phyloP scores from a whole-genome alignment of 129 eudicot species.

The Flaveria bidentis region DNA sequence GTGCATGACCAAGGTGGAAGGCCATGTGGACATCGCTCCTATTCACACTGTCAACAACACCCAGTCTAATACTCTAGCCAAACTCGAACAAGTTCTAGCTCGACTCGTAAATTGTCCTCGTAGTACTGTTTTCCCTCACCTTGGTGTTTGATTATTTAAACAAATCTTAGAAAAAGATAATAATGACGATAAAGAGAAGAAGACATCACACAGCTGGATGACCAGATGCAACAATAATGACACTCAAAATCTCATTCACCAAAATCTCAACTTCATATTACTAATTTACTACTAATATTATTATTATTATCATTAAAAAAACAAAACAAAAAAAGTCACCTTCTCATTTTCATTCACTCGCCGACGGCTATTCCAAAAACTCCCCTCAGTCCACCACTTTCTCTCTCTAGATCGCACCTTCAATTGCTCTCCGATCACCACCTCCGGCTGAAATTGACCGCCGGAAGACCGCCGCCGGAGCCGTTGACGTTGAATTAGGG shows the following conservation, averaged over 20 bases:
- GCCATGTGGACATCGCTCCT: too few species aligned
- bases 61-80: too few species aligned
- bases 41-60: too few species aligned
- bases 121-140: too few species aligned
- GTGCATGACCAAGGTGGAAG: too few species aligned
- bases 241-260: slow-evolving; percentile 14
- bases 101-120: too few species aligned
- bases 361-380: slow-evolving; percentile 54
- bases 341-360: slow-evolving; percentile 41
- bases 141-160: background rate
- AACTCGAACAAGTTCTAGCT: too few species aligned
- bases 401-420: slow-evolving; percentile 61
- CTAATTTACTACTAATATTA: too few species aligned
- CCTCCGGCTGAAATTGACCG: background rate
- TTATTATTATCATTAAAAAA: background rate
- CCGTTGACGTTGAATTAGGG: slow-evolving; percentile 16
- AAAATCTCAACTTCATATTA: background rate
- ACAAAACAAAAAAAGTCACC: background rate
- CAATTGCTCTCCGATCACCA: slow-evolving; percentile 12
- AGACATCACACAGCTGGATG: slow-evolving; percentile 27
- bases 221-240: slow-evolving; percentile 31
- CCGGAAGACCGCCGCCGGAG: background rate
- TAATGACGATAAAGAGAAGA: background rate
- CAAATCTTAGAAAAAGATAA: background rate
- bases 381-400: slow-evolving; percentile 49